Percentiles rank a stretch among this genome's conserved stretches.
phyloP scores from a whole-genome alignment of 495 filamentous ascomycete species.

The Penicillium bialowiezense region DNA sequence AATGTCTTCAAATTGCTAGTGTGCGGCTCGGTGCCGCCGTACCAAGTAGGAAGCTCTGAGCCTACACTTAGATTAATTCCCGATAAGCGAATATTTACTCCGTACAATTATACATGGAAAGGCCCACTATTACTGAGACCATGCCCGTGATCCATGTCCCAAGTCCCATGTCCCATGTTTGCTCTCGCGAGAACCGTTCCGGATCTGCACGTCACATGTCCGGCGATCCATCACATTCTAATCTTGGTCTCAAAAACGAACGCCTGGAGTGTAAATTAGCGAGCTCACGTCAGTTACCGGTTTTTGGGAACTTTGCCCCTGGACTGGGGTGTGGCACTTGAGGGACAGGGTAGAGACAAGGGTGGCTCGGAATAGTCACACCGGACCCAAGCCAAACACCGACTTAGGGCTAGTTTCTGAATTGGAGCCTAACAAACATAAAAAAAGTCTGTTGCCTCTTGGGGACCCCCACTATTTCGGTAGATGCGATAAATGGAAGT shows the following conservation, averaged over 20 bases:
- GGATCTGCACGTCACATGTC: constrained; percentile 12
- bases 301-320: not conserved
- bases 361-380: not conserved
- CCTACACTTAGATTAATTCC: not conserved
- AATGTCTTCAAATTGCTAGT: no score
- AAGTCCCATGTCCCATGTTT: not conserved
- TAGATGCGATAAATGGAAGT: no score
- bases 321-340: not conserved
- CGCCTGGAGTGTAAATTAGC: not conserved
- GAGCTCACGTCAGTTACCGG: not conserved
- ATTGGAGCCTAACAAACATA: no score
- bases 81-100: not conserved
- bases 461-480: no score
- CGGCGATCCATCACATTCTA: constrained; percentile 20
- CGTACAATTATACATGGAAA: not conserved
- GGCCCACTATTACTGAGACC: no score
- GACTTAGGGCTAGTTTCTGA: not conserved
- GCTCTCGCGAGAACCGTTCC: not conserved
- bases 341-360: not conserved
- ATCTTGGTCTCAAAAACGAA: not conserved
- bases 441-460: no score
- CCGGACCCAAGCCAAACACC: not conserved
- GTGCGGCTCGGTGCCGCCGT: not conserved
- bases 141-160: no score
- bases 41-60: no score